A percentile compares a stretch with the other conserved stretches of the same genome.
Conservation (phyloP, 352 stramenopile genomes). For the Pythium folliculosum region DNA sequence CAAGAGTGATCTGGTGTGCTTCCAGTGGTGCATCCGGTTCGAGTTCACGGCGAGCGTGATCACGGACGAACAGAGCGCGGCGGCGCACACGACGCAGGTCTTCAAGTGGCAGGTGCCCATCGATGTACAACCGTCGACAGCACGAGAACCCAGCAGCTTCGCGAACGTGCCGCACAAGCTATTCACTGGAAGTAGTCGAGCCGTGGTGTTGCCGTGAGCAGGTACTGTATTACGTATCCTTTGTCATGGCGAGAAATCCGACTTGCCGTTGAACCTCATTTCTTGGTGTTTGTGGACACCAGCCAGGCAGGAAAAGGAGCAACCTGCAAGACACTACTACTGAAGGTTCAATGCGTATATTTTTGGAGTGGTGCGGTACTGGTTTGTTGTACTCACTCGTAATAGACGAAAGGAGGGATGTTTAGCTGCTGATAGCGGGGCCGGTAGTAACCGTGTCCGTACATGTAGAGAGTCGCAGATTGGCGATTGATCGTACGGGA, state of each 20-base stretch:
- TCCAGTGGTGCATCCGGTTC: conserved; percentile 64
- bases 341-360: background rate
- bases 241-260: no score
- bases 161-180: conserved; percentile 61
- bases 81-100: conserved; percentile 27
- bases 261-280: no score
- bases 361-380: background rate
- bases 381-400: background rate
- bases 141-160: conserved; percentile 38
- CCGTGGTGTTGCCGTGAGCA: conserved; percentile 21
- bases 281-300: no score
- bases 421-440: no score
- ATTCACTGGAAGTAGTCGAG: conserved; percentile 45
- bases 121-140: conserved; percentile 38
- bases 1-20: conserved; percentile 57
- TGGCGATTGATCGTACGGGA: background rate
- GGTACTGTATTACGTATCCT: background rate
- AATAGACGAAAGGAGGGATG: background rate
- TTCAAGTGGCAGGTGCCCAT: conserved; percentile 65
- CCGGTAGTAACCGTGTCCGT: background rate
- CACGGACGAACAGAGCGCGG: conserved; percentile 5
- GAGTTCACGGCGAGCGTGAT: conserved; percentile 48
- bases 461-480: background rate
- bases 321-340: no score
- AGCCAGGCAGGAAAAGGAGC: no score